These are phyloP conservation scores for Citrus glauca DNA, from an alignment of 345 rosid species.

Conservation along the genomic window DNA sequence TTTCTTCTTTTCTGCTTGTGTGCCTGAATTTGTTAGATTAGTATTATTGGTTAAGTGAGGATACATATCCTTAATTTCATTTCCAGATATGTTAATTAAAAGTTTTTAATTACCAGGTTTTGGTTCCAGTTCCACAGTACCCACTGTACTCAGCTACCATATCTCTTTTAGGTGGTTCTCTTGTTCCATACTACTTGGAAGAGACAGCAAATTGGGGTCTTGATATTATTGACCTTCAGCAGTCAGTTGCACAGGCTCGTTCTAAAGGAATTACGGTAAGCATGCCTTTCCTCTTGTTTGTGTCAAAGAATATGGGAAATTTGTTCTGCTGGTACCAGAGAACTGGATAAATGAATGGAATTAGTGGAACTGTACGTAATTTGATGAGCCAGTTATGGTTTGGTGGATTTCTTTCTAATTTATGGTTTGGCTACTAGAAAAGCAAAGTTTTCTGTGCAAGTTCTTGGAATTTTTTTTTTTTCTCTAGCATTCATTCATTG, in stretches of 20 bases:
- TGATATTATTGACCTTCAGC: constrained; percentile 70
- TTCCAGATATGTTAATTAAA: constrained; percentile 5
- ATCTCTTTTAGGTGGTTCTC: constrained; percentile 83
- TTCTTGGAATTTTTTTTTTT: constrained; percentile 4
- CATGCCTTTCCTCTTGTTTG: constrained; percentile 21
- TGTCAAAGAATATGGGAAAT: constrained; percentile 7
- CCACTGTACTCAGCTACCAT: constrained; percentile 98
- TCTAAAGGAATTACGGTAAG: constrained; percentile 82
- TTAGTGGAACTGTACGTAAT: not conserved
- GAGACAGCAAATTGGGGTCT: constrained; percentile 99
- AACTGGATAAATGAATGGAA: constrained; percentile 13
- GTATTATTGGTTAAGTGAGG: not conserved
- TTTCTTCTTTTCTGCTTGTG: not conserved
- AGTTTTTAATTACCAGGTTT: constrained; percentile 40
- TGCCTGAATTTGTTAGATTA: not conserved
- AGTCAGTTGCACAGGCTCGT: constrained; percentile 76
- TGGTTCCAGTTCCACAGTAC: constrained; percentile 98
- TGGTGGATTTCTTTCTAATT: not conserved
- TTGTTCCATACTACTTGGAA: constrained; percentile 87
- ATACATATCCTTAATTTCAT: not conserved
- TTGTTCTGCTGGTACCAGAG: not conserved
- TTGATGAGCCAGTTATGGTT: not conserved
- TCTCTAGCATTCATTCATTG: not conserved
- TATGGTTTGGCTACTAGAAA: not conserved
- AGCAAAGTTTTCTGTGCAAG: not conserved